Percentiles rank a stretch among this genome's conserved stretches.
Conservation (phyloP, 2,329 filamentous ascomycete genomes). For the Ophioceras dolichostomum region DNA sequence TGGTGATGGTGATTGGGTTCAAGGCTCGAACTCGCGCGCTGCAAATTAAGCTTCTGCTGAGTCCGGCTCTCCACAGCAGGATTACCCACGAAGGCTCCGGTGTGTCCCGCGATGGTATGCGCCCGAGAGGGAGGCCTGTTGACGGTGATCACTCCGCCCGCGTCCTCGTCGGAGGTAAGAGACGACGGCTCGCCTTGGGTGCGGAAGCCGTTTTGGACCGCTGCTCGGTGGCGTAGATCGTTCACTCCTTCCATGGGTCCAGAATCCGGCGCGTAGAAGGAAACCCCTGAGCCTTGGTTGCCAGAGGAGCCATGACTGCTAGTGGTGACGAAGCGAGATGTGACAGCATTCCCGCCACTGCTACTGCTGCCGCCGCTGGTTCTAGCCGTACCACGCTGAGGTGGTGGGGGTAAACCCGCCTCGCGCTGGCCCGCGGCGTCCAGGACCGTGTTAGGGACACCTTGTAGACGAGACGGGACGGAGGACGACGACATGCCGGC, state of each 20-base stretch:
- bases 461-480: no score
- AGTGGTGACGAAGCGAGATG: slow-evolving; percentile 45
- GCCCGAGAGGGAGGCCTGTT: slow-evolving; percentile 24
- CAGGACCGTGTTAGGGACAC: no score
- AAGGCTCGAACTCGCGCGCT: slow-evolving; percentile 60
- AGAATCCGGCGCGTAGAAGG: slow-evolving; percentile 32
- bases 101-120: slow-evolving; percentile 8
- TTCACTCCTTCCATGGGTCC: slow-evolving; percentile 26
- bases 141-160: slow-evolving; percentile 10
- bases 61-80: slow-evolving; percentile 51
- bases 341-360: slow-evolving; percentile 31
- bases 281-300: slow-evolving; percentile 35
- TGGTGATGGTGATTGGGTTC: slow-evolving; percentile 35
- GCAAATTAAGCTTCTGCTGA: slow-evolving; percentile 64
- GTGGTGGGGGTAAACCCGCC: slow-evolving; percentile 14
- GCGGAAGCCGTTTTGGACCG: not conserved
- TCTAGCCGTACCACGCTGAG: no score
- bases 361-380: slow-evolving; percentile 14
- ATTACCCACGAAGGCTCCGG: slow-evolving; percentile 16
- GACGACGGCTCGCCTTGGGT: slow-evolving; percentile 1
- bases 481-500: slow-evolving; percentile 31
- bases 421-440: not conserved
- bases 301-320: slow-evolving; percentile 28
- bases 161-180: slow-evolving; percentile 21
- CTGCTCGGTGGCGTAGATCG: not conserved